Evolutionary conservation across 352 stramenopile species (phyloP).

Genomic region (Phytophthora tentaculata): DNA sequence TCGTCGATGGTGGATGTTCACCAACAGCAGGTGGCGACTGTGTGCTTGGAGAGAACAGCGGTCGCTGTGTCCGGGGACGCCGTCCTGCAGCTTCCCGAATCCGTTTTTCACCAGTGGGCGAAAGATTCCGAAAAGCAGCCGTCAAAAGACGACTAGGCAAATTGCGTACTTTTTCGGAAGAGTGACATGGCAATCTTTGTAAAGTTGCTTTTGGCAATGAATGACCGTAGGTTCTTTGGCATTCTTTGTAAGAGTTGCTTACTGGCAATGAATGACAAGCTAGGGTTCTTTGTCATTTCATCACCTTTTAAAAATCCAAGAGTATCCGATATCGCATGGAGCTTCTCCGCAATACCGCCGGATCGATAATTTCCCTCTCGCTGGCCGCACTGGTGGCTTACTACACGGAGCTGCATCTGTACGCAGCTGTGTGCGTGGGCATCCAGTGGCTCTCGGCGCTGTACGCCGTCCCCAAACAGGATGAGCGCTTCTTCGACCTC

Average conservation of each 20-base stretch:
- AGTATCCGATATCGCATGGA: constrained; percentile 43
- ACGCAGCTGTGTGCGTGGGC: constrained; percentile 55
- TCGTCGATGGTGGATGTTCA: constrained; percentile 79
- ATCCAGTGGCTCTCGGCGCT: constrained; percentile 74
- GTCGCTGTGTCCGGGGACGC: constrained; percentile 78
- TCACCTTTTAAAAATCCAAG: too few species aligned
- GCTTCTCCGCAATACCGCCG: constrained; percentile 51
- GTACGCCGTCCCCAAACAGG: constrained; percentile 69
- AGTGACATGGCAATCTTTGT: too few species aligned
- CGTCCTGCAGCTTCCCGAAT: constrained; percentile 73
- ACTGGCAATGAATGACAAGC: too few species aligned
- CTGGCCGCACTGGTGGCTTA: constrained; percentile 45
- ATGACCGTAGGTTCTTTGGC: too few species aligned
- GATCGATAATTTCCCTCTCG: constrained; percentile 41
- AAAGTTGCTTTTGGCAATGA: constrained; percentile 1
- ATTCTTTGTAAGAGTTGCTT: too few species aligned
- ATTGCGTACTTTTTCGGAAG: too few species aligned
- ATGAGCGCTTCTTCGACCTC: constrained; percentile 86
- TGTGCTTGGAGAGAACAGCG: constrained; percentile 72
- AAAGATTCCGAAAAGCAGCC: constrained; percentile 27
- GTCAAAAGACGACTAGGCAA: neutral
- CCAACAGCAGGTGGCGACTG: constrained; percentile 61
- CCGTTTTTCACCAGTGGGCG: constrained; percentile 72
- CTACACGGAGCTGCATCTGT: constrained; percentile 50
- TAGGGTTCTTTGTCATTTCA: too few species aligned